Percentiles rank a stretch among this genome's conserved stretches.
phyloP scores from a whole-genome alignment of 140 eudicot species.

The Stevia rebaudiana region DNA sequence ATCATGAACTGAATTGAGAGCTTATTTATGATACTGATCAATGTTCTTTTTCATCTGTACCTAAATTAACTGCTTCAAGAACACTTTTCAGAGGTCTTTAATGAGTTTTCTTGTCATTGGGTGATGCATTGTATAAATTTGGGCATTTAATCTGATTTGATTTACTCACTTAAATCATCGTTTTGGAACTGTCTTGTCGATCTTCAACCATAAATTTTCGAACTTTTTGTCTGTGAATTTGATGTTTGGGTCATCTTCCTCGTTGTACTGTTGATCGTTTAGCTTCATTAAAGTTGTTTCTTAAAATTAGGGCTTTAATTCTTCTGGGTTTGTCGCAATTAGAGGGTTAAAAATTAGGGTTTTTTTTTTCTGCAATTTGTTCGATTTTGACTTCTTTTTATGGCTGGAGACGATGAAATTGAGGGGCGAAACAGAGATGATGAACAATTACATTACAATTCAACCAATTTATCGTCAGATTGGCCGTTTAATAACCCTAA shows the following conservation, averaged over 20 bases:
- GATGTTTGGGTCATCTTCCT: constrained; percentile 21
- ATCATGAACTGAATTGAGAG: constrained; percentile 20
- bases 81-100: constrained; percentile 42
- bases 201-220: not conserved
- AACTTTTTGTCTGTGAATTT: constrained; percentile 25
- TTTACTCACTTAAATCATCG: not conserved
- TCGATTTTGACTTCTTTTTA: constrained; percentile 12
- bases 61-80: constrained; percentile 39
- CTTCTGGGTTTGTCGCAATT: constrained; percentile 15
- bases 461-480: constrained; percentile 44
- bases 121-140: constrained; percentile 24
- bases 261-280: not conserved
- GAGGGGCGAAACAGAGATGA: constrained; percentile 49
- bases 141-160: constrained; percentile 19
- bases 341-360: constrained; percentile 23
- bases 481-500: constrained; percentile 48
- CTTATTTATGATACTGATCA: constrained; percentile 55
- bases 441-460: constrained; percentile 39
- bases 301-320: constrained; percentile 15
- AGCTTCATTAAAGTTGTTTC: constrained; percentile 20
- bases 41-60: constrained; percentile 34
- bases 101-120: constrained; percentile 47
- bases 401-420: constrained; percentile 48
- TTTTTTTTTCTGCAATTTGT: constrained; percentile 15
- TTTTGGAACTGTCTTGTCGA: not conserved